Evolutionary conservation across 805 yeast species (phyloP), one percentile per base, ranked within the genome.

Genomic region (Ogataea corticis): DNA sequence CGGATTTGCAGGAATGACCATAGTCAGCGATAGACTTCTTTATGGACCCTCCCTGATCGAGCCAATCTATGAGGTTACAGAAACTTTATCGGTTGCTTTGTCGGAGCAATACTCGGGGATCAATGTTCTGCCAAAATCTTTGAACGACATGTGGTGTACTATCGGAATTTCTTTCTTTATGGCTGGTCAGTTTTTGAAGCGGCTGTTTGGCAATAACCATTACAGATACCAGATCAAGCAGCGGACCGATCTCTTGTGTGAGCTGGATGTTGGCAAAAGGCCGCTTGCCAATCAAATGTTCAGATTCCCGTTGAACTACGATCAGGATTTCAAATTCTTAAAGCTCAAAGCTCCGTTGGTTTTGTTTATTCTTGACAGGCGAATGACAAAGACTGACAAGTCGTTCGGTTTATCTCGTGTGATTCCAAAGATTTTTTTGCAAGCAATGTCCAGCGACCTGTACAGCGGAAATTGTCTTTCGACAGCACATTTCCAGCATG

Each of bases 361-460:
- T 1, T 62, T 94, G 38, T 85, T 80, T 57, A 90, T 92, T 32
- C 69, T 94, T 23, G 97, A 94, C 61, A 77, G 87, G 38, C 74
- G 99, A 51, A 89, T 94, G 96, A 91, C 96, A 1, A 94, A 94
- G 61, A 89, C 97, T 1, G 98, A 95, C 61, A 84, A 91, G 51
- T 86, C 96, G 0, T 86, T 94, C 63, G 99, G 99, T 2, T 71
- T 94, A 48, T 81, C 91, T 3, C 79, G 99, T 51, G 97, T 89
- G 0, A 76, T 94, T 19, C 97, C 98, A 0, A 94, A 92, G 56
- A 71, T 94, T 19, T 88, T 92, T 51, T 67, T 94, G 29, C 97
- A 94, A 63, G 96, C 96, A 0, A 89, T 94, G 96, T 87, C 96
- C 7, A 96, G 96, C 14, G 99, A 94, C 57, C 69, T 94, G 41